These are phyloP conservation scores for Euptelea pleiosperma DNA, from an alignment of 164 flowering plant species.

Conservation along the genomic window DNA sequence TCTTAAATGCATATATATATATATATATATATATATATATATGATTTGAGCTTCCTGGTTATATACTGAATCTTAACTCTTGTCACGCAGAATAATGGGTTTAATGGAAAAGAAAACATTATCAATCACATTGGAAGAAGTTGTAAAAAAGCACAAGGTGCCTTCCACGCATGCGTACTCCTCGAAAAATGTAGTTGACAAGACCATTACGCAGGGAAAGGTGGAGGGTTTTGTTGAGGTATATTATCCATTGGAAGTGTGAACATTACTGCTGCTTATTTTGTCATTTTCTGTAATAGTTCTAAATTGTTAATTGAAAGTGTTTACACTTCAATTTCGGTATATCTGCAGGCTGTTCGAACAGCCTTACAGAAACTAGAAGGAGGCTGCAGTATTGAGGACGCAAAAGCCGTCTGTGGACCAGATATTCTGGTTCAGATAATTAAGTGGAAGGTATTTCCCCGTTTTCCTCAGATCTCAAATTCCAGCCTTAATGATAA, in stretches of 20 bases:
- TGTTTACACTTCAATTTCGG: not conserved
- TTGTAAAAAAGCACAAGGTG: constrained; percentile 36
- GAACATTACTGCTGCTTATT: not conserved
- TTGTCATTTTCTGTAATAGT: not conserved
- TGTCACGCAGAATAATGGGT: constrained; percentile 44
- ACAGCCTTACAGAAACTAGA: constrained; percentile 63
- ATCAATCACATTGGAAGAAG: constrained; percentile 45
- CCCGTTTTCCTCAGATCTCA: not conserved
- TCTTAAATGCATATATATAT: not conserved
- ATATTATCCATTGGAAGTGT: constrained; percentile 8
- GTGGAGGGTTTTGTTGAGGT: constrained; percentile 78
- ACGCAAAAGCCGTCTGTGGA: constrained; percentile 77
- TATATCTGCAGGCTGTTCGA: constrained; percentile 54
- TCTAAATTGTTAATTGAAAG: too few species aligned
- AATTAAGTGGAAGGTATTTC: constrained; percentile 67
- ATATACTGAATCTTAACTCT: constrained; percentile 6
- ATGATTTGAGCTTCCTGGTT: not conserved
- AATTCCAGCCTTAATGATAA: not conserved
- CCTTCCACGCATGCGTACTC: constrained; percentile 49
- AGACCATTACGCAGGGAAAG: constrained; percentile 60
- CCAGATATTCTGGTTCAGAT: constrained; percentile 56
- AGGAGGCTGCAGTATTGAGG: constrained; percentile 53
- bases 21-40: too few species aligned
- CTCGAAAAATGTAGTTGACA: constrained; percentile 39
- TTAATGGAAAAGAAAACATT: constrained; percentile 43